Evolutionary conservation across 2,329 filamentous ascomycete species (phyloP).

Genomic region (Thielaviopsis populi): DNA sequence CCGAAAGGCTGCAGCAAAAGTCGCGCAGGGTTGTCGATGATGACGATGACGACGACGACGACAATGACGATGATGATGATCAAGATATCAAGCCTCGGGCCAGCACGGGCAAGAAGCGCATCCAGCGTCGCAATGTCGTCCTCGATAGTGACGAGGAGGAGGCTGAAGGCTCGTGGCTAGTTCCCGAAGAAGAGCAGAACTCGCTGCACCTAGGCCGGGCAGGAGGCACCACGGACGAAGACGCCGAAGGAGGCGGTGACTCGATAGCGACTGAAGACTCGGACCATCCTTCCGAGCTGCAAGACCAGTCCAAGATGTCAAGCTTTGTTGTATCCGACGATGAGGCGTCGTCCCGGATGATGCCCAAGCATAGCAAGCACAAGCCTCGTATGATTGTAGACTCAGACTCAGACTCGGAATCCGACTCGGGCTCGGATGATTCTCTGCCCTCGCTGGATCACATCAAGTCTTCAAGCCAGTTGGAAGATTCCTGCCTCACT

Average conservation of each 20-base stretch:
- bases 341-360: constrained; percentile 20
- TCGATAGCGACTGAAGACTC: constrained; percentile 61
- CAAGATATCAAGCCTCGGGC: constrained; percentile 19
- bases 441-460: neutral
- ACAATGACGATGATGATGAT: constrained; percentile 16
- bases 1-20: constrained; percentile 22
- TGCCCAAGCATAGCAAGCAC: neutral
- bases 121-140: constrained; percentile 40
- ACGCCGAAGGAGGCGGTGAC: constrained; percentile 75
- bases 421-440: constrained; percentile 18
- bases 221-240: constrained; percentile 74
- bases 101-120: constrained; percentile 17
- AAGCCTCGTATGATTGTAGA: constrained; percentile 10
- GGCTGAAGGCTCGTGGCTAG: constrained; percentile 65
- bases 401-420: constrained; percentile 25
- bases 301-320: constrained; percentile 39
- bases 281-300: constrained; percentile 37
- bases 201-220: constrained; percentile 53
- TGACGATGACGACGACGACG: constrained; percentile 14
- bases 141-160: constrained; percentile 53
- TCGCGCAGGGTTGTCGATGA: constrained; percentile 25
- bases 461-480: neutral
- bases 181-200: constrained; percentile 50
- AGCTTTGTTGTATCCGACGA: constrained; percentile 43
- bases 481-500: neutral